These are phyloP conservation scores for Capsicum chinense DNA, from an alignment of 257 asterid genomes.

Conservation along the genomic window DNA sequence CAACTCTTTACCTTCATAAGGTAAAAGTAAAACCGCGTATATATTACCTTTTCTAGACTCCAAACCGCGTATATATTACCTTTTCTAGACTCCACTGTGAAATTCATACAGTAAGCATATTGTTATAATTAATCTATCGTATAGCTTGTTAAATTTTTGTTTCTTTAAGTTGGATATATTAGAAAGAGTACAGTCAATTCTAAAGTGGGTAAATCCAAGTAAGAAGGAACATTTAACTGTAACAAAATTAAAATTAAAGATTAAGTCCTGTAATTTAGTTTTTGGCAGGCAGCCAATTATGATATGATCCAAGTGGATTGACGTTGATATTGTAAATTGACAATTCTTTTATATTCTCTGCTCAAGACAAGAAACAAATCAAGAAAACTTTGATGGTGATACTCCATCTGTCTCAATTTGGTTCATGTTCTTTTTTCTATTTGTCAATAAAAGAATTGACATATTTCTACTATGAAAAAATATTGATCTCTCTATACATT, in stretches of 20 bases:
- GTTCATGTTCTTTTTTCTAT: not conserved
- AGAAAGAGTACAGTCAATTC: too few species aligned
- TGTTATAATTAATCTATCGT: too few species aligned
- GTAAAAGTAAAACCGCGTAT: too few species aligned
- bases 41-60: too few species aligned
- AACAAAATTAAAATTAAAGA: not conserved
- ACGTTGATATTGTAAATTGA: not conserved
- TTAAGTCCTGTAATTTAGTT: not conserved
- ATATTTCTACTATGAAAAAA: not conserved
- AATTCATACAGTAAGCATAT: too few species aligned
- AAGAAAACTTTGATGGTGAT: not conserved
- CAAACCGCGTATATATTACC: too few species aligned
- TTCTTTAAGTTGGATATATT: too few species aligned
- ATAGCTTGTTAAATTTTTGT: too few species aligned
- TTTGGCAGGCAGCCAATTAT: not conserved
- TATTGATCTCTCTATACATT: not conserved
- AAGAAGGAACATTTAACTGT: not conserved
- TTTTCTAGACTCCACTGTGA: too few species aligned
- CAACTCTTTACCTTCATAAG: too few species aligned
- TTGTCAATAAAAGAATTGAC: not conserved
- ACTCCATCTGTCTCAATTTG: not conserved
- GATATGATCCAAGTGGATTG: not conserved
- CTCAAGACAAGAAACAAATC: not conserved
- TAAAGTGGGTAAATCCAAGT: not conserved
- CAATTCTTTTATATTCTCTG: not conserved